Conservation (phyloP, 345 rosid genomes). For the Camelina neglecta region DNA sequence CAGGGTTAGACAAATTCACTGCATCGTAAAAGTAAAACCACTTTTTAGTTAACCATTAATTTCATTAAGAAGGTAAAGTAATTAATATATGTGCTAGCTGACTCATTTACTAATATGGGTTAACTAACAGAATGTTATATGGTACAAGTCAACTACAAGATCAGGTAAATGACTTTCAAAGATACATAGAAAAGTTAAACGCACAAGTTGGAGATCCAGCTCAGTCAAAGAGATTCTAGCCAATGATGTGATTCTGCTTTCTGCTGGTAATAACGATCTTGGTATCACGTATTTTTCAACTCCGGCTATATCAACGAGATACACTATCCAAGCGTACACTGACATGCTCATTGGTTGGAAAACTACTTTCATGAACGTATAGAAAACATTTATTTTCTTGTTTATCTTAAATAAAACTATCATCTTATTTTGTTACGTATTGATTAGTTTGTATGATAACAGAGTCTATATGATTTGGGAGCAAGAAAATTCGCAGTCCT, state of each 20-base stretch:
- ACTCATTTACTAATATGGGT: background rate
- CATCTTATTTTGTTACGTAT: background rate
- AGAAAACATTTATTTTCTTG: too few species aligned
- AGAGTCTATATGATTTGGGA: slow-evolving; percentile 38
- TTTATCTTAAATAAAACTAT: too few species aligned
- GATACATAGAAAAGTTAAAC: slow-evolving; percentile 47
- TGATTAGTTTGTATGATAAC: background rate
- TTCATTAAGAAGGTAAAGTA: background rate
- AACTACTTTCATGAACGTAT: slow-evolving; percentile 49
- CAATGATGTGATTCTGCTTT: slow-evolving; percentile 47
- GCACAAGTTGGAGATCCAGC: slow-evolving; percentile 46
- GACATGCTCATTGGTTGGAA: slow-evolving; percentile 46
- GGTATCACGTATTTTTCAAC: slow-evolving; percentile 51
- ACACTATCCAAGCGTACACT: slow-evolving; percentile 50
- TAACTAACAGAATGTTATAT: slow-evolving; percentile 46
- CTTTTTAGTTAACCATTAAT: background rate
- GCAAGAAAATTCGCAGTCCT: slow-evolving; percentile 37
- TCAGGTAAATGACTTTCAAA: slow-evolving; percentile 53
- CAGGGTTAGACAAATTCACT: slow-evolving; percentile 40
- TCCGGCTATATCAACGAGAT: slow-evolving; percentile 27
- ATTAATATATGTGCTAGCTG: background rate
- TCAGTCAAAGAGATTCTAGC: slow-evolving; percentile 43
- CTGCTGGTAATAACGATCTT: slow-evolving; percentile 61
- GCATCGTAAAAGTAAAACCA: slow-evolving; percentile 14
- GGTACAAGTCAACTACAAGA: slow-evolving; percentile 51